phyloP scores from a whole-genome alignment of 805 yeast species.

The Clavispora santaluciae region DNA sequence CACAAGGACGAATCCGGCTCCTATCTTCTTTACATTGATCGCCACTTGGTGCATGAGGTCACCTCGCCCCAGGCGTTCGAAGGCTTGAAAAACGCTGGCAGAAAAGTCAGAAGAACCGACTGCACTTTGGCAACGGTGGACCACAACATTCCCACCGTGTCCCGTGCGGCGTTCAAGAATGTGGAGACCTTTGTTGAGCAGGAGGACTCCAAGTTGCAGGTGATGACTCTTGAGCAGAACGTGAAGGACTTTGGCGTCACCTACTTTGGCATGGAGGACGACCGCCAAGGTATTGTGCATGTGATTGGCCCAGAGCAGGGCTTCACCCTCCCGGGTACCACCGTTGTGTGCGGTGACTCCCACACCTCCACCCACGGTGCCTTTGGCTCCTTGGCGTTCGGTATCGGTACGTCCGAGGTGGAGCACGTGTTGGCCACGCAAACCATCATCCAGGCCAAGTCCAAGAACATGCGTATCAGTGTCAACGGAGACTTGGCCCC shows the following conservation, averaged over 20 bases:
- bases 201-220: slow-evolving; percentile 89
- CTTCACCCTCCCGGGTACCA: slow-evolving; percentile 96
- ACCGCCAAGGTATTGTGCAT: slow-evolving; percentile 97
- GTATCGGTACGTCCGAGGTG: slow-evolving; percentile 98
- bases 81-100: slow-evolving; percentile 82
- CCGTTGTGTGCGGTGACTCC: slow-evolving; percentile 98
- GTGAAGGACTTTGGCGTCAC: slow-evolving; percentile 87
- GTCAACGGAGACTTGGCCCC: slow-evolving; percentile 80
- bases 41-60: slow-evolving; percentile 97
- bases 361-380: slow-evolving; percentile 99
- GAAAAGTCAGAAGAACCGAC: slow-evolving; percentile 85
- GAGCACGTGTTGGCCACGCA: slow-evolving; percentile 99
- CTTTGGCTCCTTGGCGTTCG: slow-evolving; percentile 94
- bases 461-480: slow-evolving; percentile 89
- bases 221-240: slow-evolving; percentile 85
- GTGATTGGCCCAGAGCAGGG: slow-evolving; percentile 99
- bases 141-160: slow-evolving; percentile 93
- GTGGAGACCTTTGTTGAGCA: slow-evolving; percentile 80
- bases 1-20: slow-evolving; percentile 87
- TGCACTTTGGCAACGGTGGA: slow-evolving; percentile 94
- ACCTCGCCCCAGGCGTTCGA: slow-evolving; percentile 99
- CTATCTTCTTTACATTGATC: slow-evolving; percentile 83
- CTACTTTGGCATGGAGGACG: slow-evolving; percentile 91
- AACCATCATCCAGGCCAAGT: slow-evolving; percentile 88
- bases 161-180: slow-evolving; percentile 72